Percentiles rank a stretch among this genome's conserved stretches.
phyloP scores from a whole-genome alignment of 2,329 filamentous ascomycete species.

The Penicillium psychrosexuale region DNA sequence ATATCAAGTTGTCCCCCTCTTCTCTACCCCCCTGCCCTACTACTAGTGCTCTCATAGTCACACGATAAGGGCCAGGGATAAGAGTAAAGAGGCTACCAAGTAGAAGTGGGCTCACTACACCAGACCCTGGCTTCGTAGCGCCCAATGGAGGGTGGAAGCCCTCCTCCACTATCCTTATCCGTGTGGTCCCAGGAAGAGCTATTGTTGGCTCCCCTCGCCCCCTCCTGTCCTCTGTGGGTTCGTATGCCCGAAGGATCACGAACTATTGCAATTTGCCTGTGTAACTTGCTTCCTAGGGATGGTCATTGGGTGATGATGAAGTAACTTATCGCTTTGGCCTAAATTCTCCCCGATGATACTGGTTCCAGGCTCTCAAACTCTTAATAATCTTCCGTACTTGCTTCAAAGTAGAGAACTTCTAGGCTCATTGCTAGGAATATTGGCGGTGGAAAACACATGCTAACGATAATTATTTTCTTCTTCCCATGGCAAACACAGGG shows the following conservation, averaged over 20 bases:
- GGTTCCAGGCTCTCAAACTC: background rate
- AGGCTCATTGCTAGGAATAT: background rate
- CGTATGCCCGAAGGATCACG: background rate
- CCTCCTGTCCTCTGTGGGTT: background rate
- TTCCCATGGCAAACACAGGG: background rate
- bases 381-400: background rate
- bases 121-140: background rate
- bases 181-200: too few relatives aligned
- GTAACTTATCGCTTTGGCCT: background rate
- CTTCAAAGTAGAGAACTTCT: background rate
- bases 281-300: constrained; percentile 1
- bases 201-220: background rate
- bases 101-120: background rate
- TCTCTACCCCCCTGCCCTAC: background rate
- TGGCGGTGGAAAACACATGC: background rate
- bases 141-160: background rate
- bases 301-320: background rate
- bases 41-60: background rate
- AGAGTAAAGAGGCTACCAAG: background rate
- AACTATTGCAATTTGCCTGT: background rate
- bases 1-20: background rate
- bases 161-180: background rate
- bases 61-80: background rate
- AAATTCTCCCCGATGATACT: background rate
- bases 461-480: background rate